Base-by-base conservation (phyloP, 192 early-diverging fungal species). In the Podila epigama region DNA sequence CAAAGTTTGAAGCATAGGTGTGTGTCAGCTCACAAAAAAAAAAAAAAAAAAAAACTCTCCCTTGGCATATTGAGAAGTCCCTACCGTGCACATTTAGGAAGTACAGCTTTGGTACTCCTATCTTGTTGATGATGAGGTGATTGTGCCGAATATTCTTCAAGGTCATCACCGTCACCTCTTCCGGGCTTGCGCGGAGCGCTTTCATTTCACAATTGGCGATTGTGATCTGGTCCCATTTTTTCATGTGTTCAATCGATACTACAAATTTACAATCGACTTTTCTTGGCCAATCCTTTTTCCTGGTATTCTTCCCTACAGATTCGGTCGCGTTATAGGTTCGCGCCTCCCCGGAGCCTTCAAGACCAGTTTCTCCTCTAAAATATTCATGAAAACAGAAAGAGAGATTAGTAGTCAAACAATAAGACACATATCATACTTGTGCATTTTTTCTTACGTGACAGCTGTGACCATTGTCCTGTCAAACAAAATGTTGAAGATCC, bases 171-270 rank as follows among this genome's bases (percentile, higher is more conserved):
- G 28, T 2, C 22, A 32, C 48, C 3, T 62, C 60, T 5, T 50
- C 60, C 34, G 41, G 44, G 15, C 28, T 62, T 28, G 60, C 48
- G 34, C 31, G 48, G 44, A 62, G 44, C 44, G 60, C 31, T 15
- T 62, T 62, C 60, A 62, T 62, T n/a, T 62, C 60, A 51, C 60
- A 51, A 48, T 62, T 62, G 1, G 60, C 48, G 27, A 62, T 62
- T 31, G 60, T 62, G 22, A 62, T 20, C 32, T 51, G 51, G 44
- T 62, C 60, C 48, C 44, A 62, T 32, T 51, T 1, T 22, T 51
- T 51, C 48, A 51, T 51, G 18, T n/a, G 48, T 18, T 62, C 44
- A 32, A 62, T 22, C 18, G 60, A 62, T 0, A 62, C 60, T 35
- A 51, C 60, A 62, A 62, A 62, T 28, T 62, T 62, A 48, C 60